Base-by-base conservation (phyloP, 176 grass and related monocot species). In the Triticum timopheevii region DNA sequence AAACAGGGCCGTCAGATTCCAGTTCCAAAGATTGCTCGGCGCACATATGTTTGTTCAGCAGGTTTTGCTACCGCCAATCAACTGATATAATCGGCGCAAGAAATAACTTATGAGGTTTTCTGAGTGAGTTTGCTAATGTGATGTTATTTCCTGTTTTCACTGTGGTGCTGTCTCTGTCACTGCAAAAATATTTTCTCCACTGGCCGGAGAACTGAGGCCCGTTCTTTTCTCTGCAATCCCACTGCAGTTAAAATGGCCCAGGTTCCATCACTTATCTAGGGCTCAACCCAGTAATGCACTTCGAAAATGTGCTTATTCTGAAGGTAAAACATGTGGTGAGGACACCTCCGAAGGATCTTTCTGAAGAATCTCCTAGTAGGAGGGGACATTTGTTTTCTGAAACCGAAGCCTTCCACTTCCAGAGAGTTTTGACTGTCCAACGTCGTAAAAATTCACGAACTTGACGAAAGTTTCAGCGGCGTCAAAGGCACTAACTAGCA, bases 391-490 rank as follows among this genome's bases (percentile, higher is more conserved):
- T 59, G 54, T 59, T 59, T 59, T 59, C 54, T 22, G 54, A 8
- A 59, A 59, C 54, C 54, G 17, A 69, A 70, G 33, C 64, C 17
- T 69, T 69, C 30, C 7, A 6, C 28, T 17, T 54, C 50, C 50
- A 54, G 24, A 82, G 47, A 38, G 30, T 70, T 38, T 35, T 54
- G 39, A 63, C 35, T 24, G 13, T 6, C 34, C 34, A 71, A 36
- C 39, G 20, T 40, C 44, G 20, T 82, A 16, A 33, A 16, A 61
- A 16, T 35, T 62, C 39, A 81, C 39, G 40, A 65, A 73, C 40
- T 58, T 81, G 16, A 66, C n/a, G 42, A 39, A 50, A 82, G 79
- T 87, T 87, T 81, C 85, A 81, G 56, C n/a, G 40, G 9, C 20
- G 8, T 75, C 23, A 75, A 54, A 33, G 68, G 7, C 19, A 33